phyloP scores from a whole-genome alignment of 108 stramenopile species.

The Skeletonema costatum region DNA sequence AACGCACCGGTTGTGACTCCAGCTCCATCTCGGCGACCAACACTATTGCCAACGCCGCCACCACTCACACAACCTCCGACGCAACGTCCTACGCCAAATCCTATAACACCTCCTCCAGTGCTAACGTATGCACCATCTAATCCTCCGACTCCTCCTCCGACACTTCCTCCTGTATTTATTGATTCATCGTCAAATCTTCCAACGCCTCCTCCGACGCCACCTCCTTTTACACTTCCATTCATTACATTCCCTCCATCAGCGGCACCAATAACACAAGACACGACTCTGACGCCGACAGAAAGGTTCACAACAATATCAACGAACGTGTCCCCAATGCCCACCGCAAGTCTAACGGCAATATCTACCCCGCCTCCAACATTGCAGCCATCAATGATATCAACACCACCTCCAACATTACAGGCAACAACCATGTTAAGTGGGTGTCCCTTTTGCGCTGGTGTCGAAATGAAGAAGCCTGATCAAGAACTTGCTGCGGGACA shows the following conservation, averaged over 20 bases:
- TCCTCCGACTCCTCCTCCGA: neutral
- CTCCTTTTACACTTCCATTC: neutral
- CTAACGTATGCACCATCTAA: neutral
- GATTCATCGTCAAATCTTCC: neutral
- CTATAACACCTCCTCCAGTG: neutral
- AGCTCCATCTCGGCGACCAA: neutral
- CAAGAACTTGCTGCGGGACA: neutral
- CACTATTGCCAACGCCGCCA: neutral
- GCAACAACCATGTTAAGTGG: neutral
- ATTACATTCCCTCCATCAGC: neutral
- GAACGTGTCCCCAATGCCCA: neutral
- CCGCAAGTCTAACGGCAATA: neutral
- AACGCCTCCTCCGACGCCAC: neutral
- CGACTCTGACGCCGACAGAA: neutral
- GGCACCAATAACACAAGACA: neutral
- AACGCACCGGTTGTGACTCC: neutral
- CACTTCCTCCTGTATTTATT: neutral
- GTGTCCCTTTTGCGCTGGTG: neutral
- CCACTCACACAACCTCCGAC: neutral
- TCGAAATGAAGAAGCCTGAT: neutral
- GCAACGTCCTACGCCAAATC: neutral
- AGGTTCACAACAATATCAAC: neutral
- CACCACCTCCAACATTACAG: neutral
- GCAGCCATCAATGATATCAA: neutral
- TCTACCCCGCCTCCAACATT: neutral